Conservation (phyloP, 495 filamentous ascomycete species). For the Usnea hakonensis region DNA sequence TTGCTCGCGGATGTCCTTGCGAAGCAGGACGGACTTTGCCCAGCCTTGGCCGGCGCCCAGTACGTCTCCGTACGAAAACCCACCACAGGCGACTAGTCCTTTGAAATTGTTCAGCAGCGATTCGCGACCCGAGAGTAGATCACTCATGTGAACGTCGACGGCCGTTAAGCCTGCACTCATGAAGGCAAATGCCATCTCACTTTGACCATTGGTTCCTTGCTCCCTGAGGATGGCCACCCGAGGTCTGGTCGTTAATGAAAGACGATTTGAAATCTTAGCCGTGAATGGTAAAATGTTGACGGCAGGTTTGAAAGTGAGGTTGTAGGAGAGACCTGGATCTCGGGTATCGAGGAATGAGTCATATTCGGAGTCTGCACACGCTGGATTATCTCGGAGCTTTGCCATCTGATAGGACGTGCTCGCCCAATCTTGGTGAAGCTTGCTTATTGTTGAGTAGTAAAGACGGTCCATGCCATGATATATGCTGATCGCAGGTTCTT, state of each 20-base stretch:
- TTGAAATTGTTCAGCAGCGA: conserved; percentile 69
- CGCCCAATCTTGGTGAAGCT: conserved; percentile 88
- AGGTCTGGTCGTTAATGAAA: conserved; percentile 65
- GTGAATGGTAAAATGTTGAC: conserved; percentile 65
- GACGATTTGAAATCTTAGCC: conserved; percentile 50
- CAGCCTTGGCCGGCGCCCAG: conserved; percentile 91
- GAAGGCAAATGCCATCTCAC: conserved; percentile 98
- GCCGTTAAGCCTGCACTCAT: conserved; percentile 81
- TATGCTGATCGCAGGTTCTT: conserved; percentile 69
- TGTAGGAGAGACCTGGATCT: conserved; percentile 81
- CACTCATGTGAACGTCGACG: conserved; percentile 95
- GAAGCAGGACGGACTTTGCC: conserved; percentile 86
- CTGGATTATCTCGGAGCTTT: conserved; percentile 77
- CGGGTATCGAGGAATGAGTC: conserved; percentile 63
- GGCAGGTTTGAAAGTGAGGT: conserved; percentile 71
- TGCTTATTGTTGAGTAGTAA: too few relatives aligned
- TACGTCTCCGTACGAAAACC: conserved; percentile 96
- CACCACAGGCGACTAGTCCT: conserved; percentile 88
- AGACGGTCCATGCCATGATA: conserved; percentile 59
- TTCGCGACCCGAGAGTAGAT: conserved; percentile 67
- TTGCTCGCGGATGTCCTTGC: conserved; percentile 62
- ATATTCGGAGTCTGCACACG: conserved; percentile 80
- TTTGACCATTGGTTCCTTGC: conserved; percentile 89
- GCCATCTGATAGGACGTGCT: conserved; percentile 88
- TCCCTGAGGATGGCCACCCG: conserved; percentile 91